Conservation (phyloP, 2,329 filamentous ascomycete species). For the Nannizzia gypsea region DNA sequence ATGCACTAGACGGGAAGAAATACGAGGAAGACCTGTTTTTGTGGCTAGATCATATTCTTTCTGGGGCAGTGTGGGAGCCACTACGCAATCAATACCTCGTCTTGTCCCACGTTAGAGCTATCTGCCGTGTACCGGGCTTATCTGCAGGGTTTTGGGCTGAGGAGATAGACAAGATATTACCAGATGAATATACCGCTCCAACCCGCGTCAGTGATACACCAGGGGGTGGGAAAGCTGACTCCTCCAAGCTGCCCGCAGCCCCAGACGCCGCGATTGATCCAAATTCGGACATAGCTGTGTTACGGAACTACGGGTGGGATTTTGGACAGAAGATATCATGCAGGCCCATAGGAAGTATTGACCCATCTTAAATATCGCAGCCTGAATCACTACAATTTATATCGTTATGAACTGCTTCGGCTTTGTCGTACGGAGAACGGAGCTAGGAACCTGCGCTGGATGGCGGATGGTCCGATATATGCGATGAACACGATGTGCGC, state of each 20-base stretch:
- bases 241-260: no score
- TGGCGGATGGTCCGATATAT: background rate
- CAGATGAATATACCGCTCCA: background rate
- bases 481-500: background rate
- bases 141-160: slow-evolving; percentile 5
- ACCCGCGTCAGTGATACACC: no score
- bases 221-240: background rate
- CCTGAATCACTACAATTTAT: background rate
- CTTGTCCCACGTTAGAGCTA: slow-evolving; percentile 23
- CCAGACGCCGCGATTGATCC: background rate
- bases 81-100: slow-evolving; percentile 21
- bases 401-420: background rate
- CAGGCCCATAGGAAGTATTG: slow-evolving; percentile 22
- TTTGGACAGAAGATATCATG: slow-evolving; percentile 20
- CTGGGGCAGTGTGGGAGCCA: slow-evolving; percentile 27
- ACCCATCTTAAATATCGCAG: background rate
- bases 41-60: slow-evolving; percentile 41
- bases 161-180: background rate
- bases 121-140: slow-evolving; percentile 20
- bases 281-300: slow-evolving; percentile 2
- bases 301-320: slow-evolving; percentile 13
- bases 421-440: background rate
- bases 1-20: slow-evolving; percentile 20
- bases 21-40: slow-evolving; percentile 34
- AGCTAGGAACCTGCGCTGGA: background rate